phyloP scores from a whole-genome alignment of 164 flowering plant genomes.

The Euptelea pleiosperma region DNA sequence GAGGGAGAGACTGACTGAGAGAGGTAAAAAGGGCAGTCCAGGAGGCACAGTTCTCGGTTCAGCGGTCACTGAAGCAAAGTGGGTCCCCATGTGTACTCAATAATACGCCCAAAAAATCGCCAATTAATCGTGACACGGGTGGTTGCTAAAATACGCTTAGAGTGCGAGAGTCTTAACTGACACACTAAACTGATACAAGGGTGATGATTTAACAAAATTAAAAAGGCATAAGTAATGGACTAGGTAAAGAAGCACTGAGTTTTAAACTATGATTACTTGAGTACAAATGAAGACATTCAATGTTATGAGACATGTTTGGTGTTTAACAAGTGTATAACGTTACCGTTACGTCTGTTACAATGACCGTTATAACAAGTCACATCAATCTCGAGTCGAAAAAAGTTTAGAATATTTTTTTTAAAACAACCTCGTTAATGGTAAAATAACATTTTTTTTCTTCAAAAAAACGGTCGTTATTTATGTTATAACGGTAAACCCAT shows the following conservation, averaged over 20 bases:
- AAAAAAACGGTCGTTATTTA: too few relatives aligned
- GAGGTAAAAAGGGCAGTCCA: neutral
- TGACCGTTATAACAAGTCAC: too few relatives aligned
- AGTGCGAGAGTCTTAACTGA: constrained; percentile 1
- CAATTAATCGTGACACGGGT: neutral
- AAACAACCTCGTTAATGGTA: too few relatives aligned
- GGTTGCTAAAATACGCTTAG: constrained; percentile 2
- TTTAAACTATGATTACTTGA: constrained; percentile 3
- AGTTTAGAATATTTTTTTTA: too few relatives aligned
- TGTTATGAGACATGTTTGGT: neutral
- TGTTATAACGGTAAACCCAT: too few relatives aligned
- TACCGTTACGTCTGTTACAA: too few relatives aligned
- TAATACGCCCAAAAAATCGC: neutral
- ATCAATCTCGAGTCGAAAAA: too few relatives aligned
- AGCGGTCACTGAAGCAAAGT: too few relatives aligned
- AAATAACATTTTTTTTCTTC: too few relatives aligned
- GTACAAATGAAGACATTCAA: constrained; percentile 1
- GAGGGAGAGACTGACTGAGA: neutral
- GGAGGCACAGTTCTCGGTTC: too few relatives aligned
- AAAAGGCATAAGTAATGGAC: neutral
- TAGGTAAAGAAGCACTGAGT: neutral
- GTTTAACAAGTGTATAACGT: neutral
- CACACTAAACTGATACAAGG: neutral
- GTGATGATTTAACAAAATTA: neutral
- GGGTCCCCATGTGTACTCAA: too few relatives aligned